Evolutionary conservation across 2,329 filamentous ascomycete species (phyloP).

Genomic region (Leptoxyphium fumago): DNA sequence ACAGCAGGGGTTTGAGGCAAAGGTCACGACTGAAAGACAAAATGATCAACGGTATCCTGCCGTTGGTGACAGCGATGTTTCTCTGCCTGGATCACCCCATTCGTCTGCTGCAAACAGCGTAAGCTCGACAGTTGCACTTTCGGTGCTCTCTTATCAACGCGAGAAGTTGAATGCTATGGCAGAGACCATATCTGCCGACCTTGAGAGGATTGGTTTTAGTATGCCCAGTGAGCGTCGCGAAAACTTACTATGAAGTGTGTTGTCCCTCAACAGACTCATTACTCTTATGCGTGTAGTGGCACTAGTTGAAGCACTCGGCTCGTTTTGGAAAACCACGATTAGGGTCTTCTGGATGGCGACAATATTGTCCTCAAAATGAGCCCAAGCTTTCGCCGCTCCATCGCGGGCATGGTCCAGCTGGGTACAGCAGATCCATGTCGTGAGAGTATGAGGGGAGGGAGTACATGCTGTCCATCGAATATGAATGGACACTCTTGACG

Average conservation of each 20-base stretch:
- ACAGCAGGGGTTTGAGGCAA: conserved; percentile 23
- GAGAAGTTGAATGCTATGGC: conserved; percentile 33
- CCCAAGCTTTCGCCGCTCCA: no score
- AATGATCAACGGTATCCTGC: conserved; percentile 25
- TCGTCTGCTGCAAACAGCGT: conserved; percentile 38
- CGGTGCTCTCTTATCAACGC: conserved; percentile 33
- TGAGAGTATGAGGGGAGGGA: no score
- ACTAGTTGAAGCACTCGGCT: no score
- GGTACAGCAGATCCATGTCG: no score
- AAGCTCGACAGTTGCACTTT: conserved; percentile 34
- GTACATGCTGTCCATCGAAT: no score
- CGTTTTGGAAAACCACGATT: not conserved
- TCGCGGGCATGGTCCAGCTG: no score
- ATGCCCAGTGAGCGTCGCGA: conserved; percentile 29
- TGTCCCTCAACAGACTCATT: no score
- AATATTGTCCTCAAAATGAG: not conserved
- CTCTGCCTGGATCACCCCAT: conserved; percentile 1
- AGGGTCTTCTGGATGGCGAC: conserved; percentile 1
- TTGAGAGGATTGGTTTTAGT: conserved; percentile 30
- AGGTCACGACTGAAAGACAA: conserved; percentile 28
- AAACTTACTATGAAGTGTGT: conserved; percentile 15
- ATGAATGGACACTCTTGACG: no score
- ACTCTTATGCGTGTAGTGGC: no score
- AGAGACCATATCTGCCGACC: conserved; percentile 28
- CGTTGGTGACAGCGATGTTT: conserved; percentile 14